A percentile compares a stretch with the other conserved stretches of the same genome.
These are phyloP conservation scores for Hypoxylon cercidicola DNA, from an alignment of 495 filamentous ascomycete genomes.

Conservation along the genomic window DNA sequence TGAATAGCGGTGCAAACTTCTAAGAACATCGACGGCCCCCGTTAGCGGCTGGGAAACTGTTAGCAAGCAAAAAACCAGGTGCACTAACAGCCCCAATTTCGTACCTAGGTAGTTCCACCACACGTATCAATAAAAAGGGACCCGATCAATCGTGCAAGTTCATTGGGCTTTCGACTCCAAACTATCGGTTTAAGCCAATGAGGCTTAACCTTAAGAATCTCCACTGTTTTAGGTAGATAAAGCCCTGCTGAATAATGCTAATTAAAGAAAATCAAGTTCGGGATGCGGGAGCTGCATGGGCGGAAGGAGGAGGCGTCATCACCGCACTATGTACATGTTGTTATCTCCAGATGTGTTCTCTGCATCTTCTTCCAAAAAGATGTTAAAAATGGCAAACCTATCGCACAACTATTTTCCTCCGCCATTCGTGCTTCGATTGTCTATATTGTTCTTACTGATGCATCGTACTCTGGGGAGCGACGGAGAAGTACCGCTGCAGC, in stretches of 20 bases:
- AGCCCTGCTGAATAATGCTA: slow-evolving; percentile 27
- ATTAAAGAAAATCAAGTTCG: slow-evolving; percentile 26
- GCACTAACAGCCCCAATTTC: slow-evolving; percentile 8
- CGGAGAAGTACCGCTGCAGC: too few relatives aligned
- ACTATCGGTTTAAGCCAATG: slow-evolving; percentile 11
- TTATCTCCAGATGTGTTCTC: slow-evolving; percentile 17
- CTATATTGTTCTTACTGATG: background rate
- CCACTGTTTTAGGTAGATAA: slow-evolving; percentile 20
- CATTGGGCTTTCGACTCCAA: background rate
- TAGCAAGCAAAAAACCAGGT: background rate
- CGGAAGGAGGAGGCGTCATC: slow-evolving; percentile 13
- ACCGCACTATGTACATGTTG: slow-evolving; percentile 4
- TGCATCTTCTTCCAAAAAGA: slow-evolving; percentile 18
- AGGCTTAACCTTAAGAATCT: slow-evolving; percentile 19
- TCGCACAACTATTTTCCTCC: slow-evolving; percentile 15
- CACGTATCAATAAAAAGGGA: background rate
- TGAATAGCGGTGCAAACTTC: slow-evolving; percentile 9
- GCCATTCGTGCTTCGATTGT: slow-evolving; percentile 3
- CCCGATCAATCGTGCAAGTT: background rate
- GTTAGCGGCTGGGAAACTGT: background rate
- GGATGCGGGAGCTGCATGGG: background rate
- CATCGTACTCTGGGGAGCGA: too few relatives aligned
- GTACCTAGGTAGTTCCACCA: background rate
- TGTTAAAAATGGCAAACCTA: slow-evolving; percentile 30
- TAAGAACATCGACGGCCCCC: background rate